A percentile compares a stretch with the other conserved stretches of the same genome.
These are phyloP conservation scores for Amniculicola lignicola DNA, from an alignment of 495 filamentous ascomycete genomes.

Conservation along the genomic window DNA sequence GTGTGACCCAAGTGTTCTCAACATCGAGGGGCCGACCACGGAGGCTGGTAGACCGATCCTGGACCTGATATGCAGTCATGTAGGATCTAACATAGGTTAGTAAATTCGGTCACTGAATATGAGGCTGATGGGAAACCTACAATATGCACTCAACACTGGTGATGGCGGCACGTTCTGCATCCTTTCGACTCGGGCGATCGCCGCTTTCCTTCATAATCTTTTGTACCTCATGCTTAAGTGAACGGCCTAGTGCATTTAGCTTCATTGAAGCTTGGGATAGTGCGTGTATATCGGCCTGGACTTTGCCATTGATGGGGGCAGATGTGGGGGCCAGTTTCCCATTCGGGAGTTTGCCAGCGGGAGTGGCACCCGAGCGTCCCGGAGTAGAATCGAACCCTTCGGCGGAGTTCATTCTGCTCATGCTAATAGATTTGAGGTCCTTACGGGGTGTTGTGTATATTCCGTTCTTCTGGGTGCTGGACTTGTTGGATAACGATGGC, in stretches of 20 bases:
- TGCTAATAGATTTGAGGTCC: constrained; percentile 27
- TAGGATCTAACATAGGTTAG: constrained; percentile 22
- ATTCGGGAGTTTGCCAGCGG: constrained; percentile 14
- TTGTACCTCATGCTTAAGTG: constrained; percentile 27
- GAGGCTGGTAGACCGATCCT: constrained; percentile 9
- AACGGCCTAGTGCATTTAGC: constrained; percentile 25
- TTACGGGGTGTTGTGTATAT: constrained; percentile 27
- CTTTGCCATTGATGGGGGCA: constrained; percentile 16
- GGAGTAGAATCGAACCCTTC: constrained; percentile 28
- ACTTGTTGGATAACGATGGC: constrained; percentile 29
- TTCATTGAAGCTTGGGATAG: constrained; percentile 10
- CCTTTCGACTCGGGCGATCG: constrained; percentile 7
- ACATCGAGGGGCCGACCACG: constrained; percentile 14
- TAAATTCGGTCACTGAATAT: neutral
- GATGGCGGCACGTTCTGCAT: constrained; percentile 24
- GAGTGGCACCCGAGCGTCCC: constrained; percentile 22
- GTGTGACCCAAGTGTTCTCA: constrained; percentile 29
- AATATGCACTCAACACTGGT: constrained; percentile 31
- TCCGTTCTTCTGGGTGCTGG: constrained; percentile 31
- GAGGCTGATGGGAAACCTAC: constrained; percentile 2
- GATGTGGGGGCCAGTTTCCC: constrained; percentile 26
- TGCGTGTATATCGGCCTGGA: constrained; percentile 18
- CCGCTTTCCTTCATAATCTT: constrained; percentile 17
- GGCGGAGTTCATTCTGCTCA: constrained; percentile 22
- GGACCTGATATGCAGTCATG: constrained; percentile 22